Conservation (phyloP, 2,329 filamentous ascomycete species). For the Truncatella angustata region DNA sequence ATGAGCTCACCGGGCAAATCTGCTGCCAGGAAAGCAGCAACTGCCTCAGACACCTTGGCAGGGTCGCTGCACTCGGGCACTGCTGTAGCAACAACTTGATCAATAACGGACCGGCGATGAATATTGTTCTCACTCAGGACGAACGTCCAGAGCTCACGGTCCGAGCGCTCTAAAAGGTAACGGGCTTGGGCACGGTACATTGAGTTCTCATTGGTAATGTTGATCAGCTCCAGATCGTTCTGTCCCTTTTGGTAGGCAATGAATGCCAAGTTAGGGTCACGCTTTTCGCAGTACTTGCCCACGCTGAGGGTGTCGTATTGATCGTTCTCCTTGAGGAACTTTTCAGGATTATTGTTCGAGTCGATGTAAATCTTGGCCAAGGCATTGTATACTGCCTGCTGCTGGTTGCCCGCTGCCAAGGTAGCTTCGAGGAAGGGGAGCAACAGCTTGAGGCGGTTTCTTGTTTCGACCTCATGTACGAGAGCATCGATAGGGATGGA, state of each 20-base stretch:
- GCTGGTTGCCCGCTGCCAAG: conserved; percentile 84
- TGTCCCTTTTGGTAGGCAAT: conserved; percentile 96
- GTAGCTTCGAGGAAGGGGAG: conserved; percentile 95
- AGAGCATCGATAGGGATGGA: conserved; percentile 93
- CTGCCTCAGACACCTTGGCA: conserved; percentile 90
- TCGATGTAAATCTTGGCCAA: conserved; percentile 99
- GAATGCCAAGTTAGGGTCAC: conserved; percentile 91
- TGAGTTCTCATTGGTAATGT: conserved; percentile 98
- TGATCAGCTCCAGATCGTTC: conserved; percentile 95
- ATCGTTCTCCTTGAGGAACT: conserved; percentile 96
- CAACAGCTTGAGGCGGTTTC: conserved; percentile 93
- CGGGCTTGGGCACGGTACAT: conserved; percentile 99
- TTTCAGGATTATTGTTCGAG: conserved; percentile 96
- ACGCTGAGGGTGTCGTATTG: conserved; percentile 90
- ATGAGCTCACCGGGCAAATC: conserved; percentile 94
- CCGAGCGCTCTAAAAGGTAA: conserved; percentile 87
- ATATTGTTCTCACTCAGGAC: conserved; percentile 95
- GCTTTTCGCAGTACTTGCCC: conserved; percentile 98
- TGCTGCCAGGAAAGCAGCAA: conserved; percentile 86
- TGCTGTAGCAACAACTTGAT: conserved; percentile 94
- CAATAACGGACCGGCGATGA: conserved; percentile 87
- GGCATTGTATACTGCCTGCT: conserved; percentile 95
- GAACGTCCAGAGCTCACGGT: conserved; percentile 89
- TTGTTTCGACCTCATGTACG: conserved; percentile 89
- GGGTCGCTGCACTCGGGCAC: conserved; percentile 92